Evolutionary conservation across 345 rosid species (phyloP).

Genomic region (Brassica carinata): DNA sequence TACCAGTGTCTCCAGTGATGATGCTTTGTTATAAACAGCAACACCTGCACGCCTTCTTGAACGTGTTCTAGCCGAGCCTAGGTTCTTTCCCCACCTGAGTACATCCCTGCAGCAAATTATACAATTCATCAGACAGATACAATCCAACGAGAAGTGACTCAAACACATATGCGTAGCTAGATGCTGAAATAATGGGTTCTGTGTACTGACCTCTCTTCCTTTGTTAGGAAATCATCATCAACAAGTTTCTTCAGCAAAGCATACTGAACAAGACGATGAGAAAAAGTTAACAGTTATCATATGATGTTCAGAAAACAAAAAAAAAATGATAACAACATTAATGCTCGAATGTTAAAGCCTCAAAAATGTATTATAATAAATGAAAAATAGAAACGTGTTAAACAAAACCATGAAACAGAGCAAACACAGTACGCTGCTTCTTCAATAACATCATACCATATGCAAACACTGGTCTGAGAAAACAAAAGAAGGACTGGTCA

Average conservation of each 20-base stretch:
- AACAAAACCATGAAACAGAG: neutral
- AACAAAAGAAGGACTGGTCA: neutral
- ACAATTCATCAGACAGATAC: neutral
- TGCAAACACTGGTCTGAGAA: neutral
- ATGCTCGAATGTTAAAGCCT: neutral
- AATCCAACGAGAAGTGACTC: neutral
- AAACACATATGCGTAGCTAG: neutral
- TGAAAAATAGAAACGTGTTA: neutral
- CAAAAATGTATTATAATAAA: neutral
- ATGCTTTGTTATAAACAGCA: constrained; percentile 70
- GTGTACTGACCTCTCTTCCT: constrained; percentile 67
- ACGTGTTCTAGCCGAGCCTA: constrained; percentile 53
- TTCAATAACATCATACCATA: neutral
- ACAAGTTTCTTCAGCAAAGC: constrained; percentile 77
- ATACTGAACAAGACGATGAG: constrained; percentile 48
- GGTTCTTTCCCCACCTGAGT: constrained; percentile 72
- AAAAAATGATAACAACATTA: neutral
- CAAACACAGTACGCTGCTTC: neutral
- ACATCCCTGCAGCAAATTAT: constrained; percentile 45
- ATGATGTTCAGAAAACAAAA: too few species aligned
- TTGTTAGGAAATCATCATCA: constrained; percentile 52
- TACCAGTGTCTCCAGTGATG: constrained; percentile 71
- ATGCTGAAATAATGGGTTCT: neutral
- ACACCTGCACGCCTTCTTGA: constrained; percentile 67
- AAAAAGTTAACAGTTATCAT: neutral